These are phyloP conservation scores for Lactarius indigo DNA, from an alignment of 768 basidiomycete species.

Conservation along the genomic window DNA sequence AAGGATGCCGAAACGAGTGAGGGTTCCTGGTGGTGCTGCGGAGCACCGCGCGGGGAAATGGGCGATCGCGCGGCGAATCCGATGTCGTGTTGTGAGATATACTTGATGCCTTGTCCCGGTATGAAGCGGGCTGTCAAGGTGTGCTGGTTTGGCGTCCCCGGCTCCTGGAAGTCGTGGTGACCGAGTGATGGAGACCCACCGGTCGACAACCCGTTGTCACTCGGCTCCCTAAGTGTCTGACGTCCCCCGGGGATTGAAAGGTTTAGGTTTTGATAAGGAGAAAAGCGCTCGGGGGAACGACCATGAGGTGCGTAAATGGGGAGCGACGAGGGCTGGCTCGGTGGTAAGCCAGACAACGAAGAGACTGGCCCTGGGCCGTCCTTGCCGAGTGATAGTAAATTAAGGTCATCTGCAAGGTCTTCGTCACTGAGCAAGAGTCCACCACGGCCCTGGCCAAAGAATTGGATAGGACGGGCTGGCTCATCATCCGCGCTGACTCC, in stretches of 20 bases:
- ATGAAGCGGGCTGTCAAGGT: conserved; percentile 57
- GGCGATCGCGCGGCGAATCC: conserved; percentile 45
- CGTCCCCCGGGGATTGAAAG: conserved; percentile 53
- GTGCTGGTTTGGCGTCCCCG: conserved; percentile 31
- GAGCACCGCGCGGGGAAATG: conserved; percentile 47
- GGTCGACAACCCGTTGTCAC: conserved; percentile 53
- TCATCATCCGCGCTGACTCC: conserved; percentile 46
- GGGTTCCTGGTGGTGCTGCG: conserved; percentile 25
- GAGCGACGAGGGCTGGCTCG: conserved; percentile 69
- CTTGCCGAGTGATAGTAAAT: conserved; percentile 54
- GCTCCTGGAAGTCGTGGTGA: conserved; percentile 45
- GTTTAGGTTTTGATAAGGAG: conserved; percentile 61
- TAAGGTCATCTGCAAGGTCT: conserved; percentile 71
- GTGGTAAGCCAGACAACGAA: conserved; percentile 41
- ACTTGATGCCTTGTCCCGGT: conserved; percentile 63
- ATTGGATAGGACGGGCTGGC: conserved; percentile 32
- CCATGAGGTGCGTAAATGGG: conserved; percentile 72
- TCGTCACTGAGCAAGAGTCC: conserved; percentile 74
- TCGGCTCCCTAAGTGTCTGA: conserved; percentile 55
- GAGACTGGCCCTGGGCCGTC: conserved; percentile 39
- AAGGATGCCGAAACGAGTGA: conserved; percentile 22
- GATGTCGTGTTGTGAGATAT: conserved; percentile 38
- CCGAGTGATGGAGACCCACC: conserved; percentile 47
- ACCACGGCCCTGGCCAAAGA: conserved; percentile 41
- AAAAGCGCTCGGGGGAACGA: conserved; percentile 49